Base-by-base conservation (phyloP, 2,329 filamentous ascomycete genomes). In the Alternaria viburni region DNA sequence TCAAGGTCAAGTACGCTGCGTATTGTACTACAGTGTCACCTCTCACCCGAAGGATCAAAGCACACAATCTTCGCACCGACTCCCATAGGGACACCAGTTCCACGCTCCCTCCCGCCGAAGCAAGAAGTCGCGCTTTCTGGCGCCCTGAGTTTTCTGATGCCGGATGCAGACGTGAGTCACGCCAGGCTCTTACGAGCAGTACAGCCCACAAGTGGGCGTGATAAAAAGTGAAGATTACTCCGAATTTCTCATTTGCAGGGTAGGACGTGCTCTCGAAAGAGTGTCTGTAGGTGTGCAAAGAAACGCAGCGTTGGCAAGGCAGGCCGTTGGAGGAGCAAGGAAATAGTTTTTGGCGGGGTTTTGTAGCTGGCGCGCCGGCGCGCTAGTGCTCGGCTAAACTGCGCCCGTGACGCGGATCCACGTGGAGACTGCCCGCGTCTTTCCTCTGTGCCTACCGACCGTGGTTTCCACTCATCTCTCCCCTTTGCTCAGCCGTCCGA, bases 201-300 rank as follows among this genome's bases (percentile, higher is more conserved):
- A 71, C 72, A 79, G 80, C 79, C 81, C 81, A 77, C 71, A 74
- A 76, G 77, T 78, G 59, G 25, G 76, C 80, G 77, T 70, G 82
- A 78, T 83, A n/a, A 43, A 56, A 80, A 77, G 80, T 93, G 92
- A 93, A 94, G 91, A 94, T 90, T 96, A 91, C 93, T 96, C 93
- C 92, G 92, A 96, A 95, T 96, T 96, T 96, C 92, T 93, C 92
- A 94, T 93, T 93, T 94, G 93, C 92, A 83, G 81, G 67, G 58
- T 67, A 47, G 62, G 72, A 79, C 76, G 61, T 59, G 30, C 72
- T 73, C 62, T 59, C 61, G 66, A 55, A 69, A 68, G 73, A 77
- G 73, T 71, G 82, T 86, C 83, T 81, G 84, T 92, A 88, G 88
- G 92, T 91, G 90, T 91, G 92, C 92, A 94, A 93, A 93, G 92